Conservation (phyloP, 495 filamentous ascomycete species). For the Penicillium diatomitis region DNA sequence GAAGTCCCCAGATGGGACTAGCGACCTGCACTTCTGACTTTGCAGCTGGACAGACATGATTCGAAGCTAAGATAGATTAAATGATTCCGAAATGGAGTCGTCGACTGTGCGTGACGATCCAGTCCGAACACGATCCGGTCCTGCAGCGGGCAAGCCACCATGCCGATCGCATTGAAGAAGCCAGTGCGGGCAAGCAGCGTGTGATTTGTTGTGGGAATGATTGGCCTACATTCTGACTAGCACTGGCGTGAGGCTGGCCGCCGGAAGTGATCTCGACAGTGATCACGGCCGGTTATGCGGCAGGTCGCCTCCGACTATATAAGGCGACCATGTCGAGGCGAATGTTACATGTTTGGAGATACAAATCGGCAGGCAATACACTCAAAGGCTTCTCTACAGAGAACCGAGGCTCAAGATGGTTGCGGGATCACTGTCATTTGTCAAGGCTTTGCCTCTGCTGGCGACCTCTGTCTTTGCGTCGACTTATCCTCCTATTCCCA, state of each 20-base stretch:
- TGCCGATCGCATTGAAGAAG: constrained; percentile 2
- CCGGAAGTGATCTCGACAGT: background rate
- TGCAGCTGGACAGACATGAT: background rate
- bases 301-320: background rate
- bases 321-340: background rate
- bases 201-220: constrained; percentile 6
- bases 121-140: background rate
- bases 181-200: constrained; percentile 4
- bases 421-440: constrained; percentile 1
- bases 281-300: background rate
- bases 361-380: background rate
- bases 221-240: constrained; percentile 2
- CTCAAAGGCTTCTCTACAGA: background rate
- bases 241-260: background rate
- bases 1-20: background rate
- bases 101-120: background rate
- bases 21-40: background rate
- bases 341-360: background rate
- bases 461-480: constrained; percentile 32
- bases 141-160: background rate
- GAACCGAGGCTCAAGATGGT: constrained; percentile 7
- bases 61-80: too few relatives aligned
- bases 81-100: background rate
- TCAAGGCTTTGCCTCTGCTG: constrained; percentile 29
- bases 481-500: constrained; percentile 42